Conservation (phyloP, 164 flowering plant genomes). For the Vitis vinifera region ASM3070453v1 NC_081822.1:5951001-5951500, state of each 20-base stretch:
- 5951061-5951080: not conserved
- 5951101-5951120: slow-evolving; percentile 17
- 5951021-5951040: slow-evolving; percentile 9
- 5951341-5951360: no score
- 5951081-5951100: slow-evolving; percentile 8
- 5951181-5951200: slow-evolving; percentile 47
- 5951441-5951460: no score
- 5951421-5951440: no score
- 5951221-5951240: slow-evolving; percentile 59
- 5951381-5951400: no score
- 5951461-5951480: no score
- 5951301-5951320: not conserved
- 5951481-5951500: no score
- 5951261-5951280: not conserved
- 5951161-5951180: slow-evolving; percentile 77
- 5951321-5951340: no score
- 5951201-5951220: slow-evolving; percentile 51
- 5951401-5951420: no score
- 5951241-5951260: slow-evolving; percentile 64
- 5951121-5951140: slow-evolving; percentile 78
- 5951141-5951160: slow-evolving; percentile 95
- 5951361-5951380: no score
- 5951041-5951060: slow-evolving; percentile 14
- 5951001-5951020: slow-evolving; percentile 7
- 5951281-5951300: not conserved